Conservation (phyloP, 495 filamentous ascomycete genomes). For the Tuber borchii region DNA sequence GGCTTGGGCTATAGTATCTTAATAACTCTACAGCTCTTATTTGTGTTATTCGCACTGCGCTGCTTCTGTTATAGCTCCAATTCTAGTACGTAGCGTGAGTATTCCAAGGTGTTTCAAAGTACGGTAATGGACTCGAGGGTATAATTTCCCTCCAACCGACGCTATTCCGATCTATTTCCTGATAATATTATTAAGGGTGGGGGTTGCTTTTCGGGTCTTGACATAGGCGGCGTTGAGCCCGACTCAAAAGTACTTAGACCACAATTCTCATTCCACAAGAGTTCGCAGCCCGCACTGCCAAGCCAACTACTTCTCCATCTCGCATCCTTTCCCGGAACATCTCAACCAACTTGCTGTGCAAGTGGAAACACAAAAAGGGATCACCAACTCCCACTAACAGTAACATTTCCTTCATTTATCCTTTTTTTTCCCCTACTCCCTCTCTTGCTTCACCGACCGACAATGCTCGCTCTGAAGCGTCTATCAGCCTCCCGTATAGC, state of each 20-base stretch:
- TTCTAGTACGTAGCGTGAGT: neutral
- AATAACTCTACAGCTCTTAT: neutral
- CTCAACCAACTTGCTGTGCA: neutral
- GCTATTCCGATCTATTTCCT: neutral
- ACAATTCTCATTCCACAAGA: neutral
- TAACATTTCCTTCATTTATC: neutral
- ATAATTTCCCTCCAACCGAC: neutral
- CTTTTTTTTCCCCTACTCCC: constrained; percentile 10
- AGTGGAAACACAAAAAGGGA: neutral
- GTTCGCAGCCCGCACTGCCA: neutral
- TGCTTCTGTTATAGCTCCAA: neutral
- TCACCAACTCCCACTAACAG: neutral
- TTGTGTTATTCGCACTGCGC: neutral
- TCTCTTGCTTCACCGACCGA: constrained; percentile 1
- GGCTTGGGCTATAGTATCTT: neutral
- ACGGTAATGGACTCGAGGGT: neutral
- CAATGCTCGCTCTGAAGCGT: constrained; percentile 46
- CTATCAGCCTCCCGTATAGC: constrained; percentile 46
- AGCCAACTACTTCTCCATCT: neutral
- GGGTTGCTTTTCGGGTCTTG: neutral
- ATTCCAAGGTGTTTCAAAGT: neutral
- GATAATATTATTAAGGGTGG: neutral
- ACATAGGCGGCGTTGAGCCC: neutral
- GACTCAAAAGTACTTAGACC: neutral
- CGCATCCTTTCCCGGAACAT: neutral